Conservation (phyloP, 2,329 filamentous ascomycete species). For the Penicillium sp. region DNA sequence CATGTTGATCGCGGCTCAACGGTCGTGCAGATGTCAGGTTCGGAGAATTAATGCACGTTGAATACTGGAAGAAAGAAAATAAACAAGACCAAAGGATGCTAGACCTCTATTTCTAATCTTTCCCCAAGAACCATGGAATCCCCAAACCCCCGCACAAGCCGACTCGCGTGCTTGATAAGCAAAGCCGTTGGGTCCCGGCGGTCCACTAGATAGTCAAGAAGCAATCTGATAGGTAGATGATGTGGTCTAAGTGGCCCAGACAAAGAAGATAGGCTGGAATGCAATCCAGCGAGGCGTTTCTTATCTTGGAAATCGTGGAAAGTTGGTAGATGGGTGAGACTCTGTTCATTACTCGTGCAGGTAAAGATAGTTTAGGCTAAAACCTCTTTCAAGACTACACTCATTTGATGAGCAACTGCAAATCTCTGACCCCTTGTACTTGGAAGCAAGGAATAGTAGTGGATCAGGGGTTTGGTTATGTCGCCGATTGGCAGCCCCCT, state of each 20-base stretch:
- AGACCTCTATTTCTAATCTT: slow-evolving; percentile 5
- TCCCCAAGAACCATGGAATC: background rate
- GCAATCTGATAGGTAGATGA: background rate
- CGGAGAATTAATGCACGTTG: background rate
- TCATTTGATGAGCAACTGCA: no score
- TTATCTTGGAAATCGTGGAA: background rate
- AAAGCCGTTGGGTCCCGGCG: background rate
- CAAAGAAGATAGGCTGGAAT: background rate
- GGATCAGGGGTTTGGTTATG: no score
- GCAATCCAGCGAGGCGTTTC: background rate
- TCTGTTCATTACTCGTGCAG: background rate
- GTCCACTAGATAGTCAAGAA: background rate
- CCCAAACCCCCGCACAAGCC: slow-evolving; percentile 1
- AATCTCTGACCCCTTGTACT: no score
- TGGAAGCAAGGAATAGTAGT: no score
- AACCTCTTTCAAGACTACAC: background rate
- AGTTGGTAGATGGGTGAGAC: background rate
- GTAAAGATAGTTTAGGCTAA: no score
- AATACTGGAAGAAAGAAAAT: background rate
- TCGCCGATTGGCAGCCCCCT: background rate
- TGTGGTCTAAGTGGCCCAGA: background rate
- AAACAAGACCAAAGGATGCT: background rate
- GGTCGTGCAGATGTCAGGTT: slow-evolving; percentile 9
- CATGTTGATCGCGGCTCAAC: slow-evolving; percentile 19
- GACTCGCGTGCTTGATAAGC: slow-evolving; percentile 17